phyloP scores from a whole-genome alignment of 768 basidiomycete genomes.

The Xerocomellus amylosporus region DNA sequence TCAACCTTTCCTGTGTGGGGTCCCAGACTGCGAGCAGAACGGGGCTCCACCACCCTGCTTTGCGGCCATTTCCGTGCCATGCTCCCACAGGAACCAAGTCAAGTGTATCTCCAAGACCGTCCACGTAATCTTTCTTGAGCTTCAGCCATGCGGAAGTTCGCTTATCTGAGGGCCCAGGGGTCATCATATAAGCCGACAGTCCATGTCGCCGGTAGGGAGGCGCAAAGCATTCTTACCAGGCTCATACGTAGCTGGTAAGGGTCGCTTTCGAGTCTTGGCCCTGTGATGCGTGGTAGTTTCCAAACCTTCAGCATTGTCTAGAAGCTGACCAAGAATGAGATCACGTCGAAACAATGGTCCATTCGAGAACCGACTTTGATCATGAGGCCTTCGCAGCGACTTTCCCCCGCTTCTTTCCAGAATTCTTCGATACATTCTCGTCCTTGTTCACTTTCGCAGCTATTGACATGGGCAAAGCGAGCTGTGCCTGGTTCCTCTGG shows the following conservation, averaged over 20 bases:
- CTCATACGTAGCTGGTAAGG: conserved; percentile 83
- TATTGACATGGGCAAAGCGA: conserved; percentile 71
- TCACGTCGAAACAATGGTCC: background rate
- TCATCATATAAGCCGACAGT: background rate
- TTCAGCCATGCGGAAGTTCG: conserved; percentile 87
- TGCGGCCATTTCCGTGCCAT: conserved; percentile 89
- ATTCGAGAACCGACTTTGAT: conserved; percentile 57
- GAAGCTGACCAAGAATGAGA: conserved; percentile 43
- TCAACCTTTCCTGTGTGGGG: conserved; percentile 52
- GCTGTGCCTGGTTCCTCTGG: conserved; percentile 49
- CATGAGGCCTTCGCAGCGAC: conserved; percentile 91
- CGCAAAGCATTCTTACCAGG: conserved; percentile 42
- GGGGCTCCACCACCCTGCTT: conserved; percentile 91
- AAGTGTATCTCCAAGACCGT: conserved; percentile 70
- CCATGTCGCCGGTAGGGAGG: background rate
- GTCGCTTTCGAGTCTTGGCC: conserved; percentile 52
- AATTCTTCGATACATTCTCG: conserved; percentile 67
- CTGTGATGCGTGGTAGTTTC: conserved; percentile 36
- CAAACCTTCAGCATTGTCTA: conserved; percentile 51
- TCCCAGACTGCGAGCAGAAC: conserved; percentile 80
- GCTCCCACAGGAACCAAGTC: conserved; percentile 75
- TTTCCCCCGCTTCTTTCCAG: conserved; percentile 70
- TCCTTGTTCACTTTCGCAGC: conserved; percentile 61
- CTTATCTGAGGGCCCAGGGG: conserved; percentile 50
- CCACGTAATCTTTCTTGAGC: conserved; percentile 90